Evolutionary conservation across 2,329 filamentous ascomycete species (phyloP), one percentile per base, ranked within the genome.

Genomic region (Magnaporthiopsis poae): DNA sequence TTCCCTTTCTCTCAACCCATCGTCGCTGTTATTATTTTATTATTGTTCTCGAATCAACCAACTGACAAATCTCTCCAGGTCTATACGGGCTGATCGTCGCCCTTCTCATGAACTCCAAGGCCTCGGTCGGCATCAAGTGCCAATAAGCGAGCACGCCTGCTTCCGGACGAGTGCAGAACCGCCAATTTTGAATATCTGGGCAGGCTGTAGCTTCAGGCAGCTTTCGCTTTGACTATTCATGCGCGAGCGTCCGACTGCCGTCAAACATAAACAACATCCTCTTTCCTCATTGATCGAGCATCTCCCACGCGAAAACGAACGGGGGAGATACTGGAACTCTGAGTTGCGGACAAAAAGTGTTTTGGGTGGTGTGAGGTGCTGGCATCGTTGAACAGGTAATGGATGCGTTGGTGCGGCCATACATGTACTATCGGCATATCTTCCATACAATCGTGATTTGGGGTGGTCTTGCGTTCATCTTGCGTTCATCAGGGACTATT

Each of bases 101-200:
- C 71, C 90, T 99, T 76, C 88, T 99, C 77, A 99, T 99, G 96
- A 99, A 98, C 90, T 96, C 95, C 68, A 96, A 95, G 84, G 90
- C 90, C 59, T 80, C 80, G 68, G 80, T 87, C 72, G 85, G 88
- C 74, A 84, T 83, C 72, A 77, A 72, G 68, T 92, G 90, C 80
- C 87, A 86, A 81, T 87, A 86, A 81, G 60, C 11, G 31, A 9
- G 29, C 18, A 56, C 18, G 11, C 25, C 12, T 21, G 39, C 39
- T n/a, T 21, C 18, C 21, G 21, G 46, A 56, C 46, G n/a, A 56
- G 46, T 3, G 46, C 46, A 56, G 46, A 56, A n/a, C n/a, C 21
- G 46, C 46, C n/a, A 9, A 25, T 56, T n/a, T 56, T n/a, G 46
- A 11, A 56, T 25, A 11, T 13, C 46, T 56, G 46, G 2, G n/a